Conservation (phyloP, 1,139 yeast genomes). For the Tardiomyces digboiensis region DNA sequence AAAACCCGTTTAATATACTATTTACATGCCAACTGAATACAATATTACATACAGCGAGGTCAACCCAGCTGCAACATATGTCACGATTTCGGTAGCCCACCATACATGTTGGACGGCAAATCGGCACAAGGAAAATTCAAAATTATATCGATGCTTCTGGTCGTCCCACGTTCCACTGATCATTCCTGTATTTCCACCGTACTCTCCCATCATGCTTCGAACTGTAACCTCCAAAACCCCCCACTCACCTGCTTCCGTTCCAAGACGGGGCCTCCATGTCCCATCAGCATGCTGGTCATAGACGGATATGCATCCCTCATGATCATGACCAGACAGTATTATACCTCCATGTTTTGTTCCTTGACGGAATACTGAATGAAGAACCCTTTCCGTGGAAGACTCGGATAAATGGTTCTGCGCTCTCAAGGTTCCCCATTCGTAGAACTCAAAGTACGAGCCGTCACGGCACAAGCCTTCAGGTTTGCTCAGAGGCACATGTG, state of each 20-base stretch:
- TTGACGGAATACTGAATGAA: conserved; percentile 54
- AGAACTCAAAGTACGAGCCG: conserved; percentile 67
- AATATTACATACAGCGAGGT: neutral
- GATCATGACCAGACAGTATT: conserved; percentile 92
- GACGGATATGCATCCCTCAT: conserved; percentile 78
- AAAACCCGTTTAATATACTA: neutral
- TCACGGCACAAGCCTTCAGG: conserved; percentile 74
- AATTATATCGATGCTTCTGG: conserved; percentile 42
- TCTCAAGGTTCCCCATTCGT: conserved; percentile 53
- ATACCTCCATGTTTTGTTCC: conserved; percentile 45
- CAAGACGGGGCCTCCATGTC: conserved; percentile 36
- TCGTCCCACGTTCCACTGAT: conserved; percentile 57
- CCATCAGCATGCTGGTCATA: conserved; percentile 29
- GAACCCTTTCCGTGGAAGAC: conserved; percentile 55
- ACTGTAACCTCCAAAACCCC: conserved; percentile 74
- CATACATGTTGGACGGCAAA: conserved; percentile 87
- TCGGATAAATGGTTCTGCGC: conserved; percentile 81
- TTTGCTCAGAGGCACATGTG: conserved; percentile 88
- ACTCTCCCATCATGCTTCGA: conserved; percentile 94
- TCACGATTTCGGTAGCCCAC: conserved; percentile 75
- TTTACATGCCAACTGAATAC: neutral
- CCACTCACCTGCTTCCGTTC: conserved; percentile 5
- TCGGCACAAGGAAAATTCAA: conserved; percentile 63
- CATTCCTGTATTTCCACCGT: conserved; percentile 80
- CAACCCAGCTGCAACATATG: conserved; percentile 31